These are phyloP conservation scores for Blastobotrys raffinosifermentans DNA, from an alignment of 1,139 yeast species.

Conservation along the genomic window DNA sequence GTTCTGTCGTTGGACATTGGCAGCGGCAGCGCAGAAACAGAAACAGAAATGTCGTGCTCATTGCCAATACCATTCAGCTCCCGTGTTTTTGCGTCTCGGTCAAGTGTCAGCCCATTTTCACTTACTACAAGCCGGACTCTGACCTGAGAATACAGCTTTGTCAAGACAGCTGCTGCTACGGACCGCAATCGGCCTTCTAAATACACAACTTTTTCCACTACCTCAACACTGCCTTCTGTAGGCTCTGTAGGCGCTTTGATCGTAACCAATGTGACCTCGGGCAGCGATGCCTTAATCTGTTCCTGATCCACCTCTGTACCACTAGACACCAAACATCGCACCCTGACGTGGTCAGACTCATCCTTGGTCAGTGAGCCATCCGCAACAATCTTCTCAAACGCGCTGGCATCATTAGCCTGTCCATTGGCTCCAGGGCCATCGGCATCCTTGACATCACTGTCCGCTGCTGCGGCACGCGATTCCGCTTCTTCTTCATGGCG, in stretches of 20 bases:
- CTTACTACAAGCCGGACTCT: background rate
- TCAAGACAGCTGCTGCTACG: background rate
- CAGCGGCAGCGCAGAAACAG: slow-evolving; percentile 40
- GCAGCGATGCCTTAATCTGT: slow-evolving; percentile 2
- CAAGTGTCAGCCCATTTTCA: background rate
- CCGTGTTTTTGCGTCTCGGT: background rate
- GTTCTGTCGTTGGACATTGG: background rate
- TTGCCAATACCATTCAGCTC: slow-evolving; percentile 1
- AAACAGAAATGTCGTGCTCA: slow-evolving; percentile 45
- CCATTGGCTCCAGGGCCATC: background rate
- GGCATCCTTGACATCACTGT: background rate
- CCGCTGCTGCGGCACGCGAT: background rate
- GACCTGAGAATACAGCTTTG: background rate
- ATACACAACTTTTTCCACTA: slow-evolving; percentile 60
- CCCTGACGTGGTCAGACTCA: background rate
- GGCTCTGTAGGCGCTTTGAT: background rate
- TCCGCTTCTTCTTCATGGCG: slow-evolving; percentile 1
- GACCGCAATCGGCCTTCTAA: slow-evolving; percentile 46
- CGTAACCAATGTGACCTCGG: background rate
- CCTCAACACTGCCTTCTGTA: background rate
- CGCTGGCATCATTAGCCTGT: background rate
- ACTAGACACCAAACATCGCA: background rate
- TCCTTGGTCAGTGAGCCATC: background rate
- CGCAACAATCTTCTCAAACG: too few relatives aligned
- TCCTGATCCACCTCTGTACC: background rate